These are phyloP conservation scores for Thuja plicata DNA, from an alignment of 83 land plant genomes.

Conservation along the genomic window DNA sequence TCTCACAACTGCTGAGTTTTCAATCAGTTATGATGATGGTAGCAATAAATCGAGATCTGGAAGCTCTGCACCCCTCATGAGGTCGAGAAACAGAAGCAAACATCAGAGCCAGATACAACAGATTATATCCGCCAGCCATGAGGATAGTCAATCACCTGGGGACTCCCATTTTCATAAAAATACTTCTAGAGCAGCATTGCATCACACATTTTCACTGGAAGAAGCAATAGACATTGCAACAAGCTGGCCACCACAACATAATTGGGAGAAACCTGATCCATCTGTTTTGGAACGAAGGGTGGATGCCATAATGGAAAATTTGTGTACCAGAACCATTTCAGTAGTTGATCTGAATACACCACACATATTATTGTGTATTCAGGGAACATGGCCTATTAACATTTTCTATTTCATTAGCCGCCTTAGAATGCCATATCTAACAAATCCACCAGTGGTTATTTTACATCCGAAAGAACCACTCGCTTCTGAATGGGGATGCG, in stretches of 20 bases:
- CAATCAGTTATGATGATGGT: neutral
- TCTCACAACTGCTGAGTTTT: neutral
- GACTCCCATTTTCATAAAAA: neutral
- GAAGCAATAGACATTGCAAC: neutral
- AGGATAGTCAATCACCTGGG: neutral
- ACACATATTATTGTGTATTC: constrained; percentile 40
- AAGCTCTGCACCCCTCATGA: neutral
- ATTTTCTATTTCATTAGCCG: constrained; percentile 34
- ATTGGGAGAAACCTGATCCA: constrained; percentile 33
- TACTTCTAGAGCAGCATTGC: neutral
- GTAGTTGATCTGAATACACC: constrained; percentile 28
- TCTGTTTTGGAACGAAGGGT: constrained; percentile 31
- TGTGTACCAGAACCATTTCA: constrained; percentile 27
- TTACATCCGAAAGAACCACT: constrained; percentile 29
- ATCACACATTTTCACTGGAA: neutral
- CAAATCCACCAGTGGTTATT: constrained; percentile 46
- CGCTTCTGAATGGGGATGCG: constrained; percentile 37
- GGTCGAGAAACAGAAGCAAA: constrained; percentile 4
- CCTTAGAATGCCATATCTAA: constrained; percentile 29
- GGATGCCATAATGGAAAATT: constrained; percentile 26
- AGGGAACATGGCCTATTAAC: constrained; percentile 42
- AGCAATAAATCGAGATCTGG: neutral
- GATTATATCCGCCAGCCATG: constrained; percentile 7
- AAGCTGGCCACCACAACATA: constrained; percentile 33
- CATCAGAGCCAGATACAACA: constrained; percentile 5